phyloP scores from a whole-genome alignment of 2,329 filamentous ascomycete genomes.

The Xylariaceae sp. region DNA sequence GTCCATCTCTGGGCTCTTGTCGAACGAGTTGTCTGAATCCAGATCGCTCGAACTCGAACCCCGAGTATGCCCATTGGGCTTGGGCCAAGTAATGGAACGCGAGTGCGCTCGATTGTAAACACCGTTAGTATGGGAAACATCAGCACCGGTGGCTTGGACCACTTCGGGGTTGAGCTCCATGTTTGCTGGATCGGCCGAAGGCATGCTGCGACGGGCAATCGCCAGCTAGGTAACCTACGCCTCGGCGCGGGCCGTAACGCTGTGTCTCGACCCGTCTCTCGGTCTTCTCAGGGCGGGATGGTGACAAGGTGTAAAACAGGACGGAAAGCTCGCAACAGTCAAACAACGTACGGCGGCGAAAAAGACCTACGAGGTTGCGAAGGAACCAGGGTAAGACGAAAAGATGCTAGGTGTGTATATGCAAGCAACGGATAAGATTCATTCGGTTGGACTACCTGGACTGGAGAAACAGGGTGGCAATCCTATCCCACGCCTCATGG shows the following conservation, averaged over 20 bases:
- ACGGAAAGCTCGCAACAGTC: too few relatives aligned
- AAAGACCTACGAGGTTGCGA: too few relatives aligned
- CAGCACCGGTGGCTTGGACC: constrained; percentile 8
- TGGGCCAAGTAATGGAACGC: constrained; percentile 17
- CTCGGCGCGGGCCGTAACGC: constrained; percentile 8
- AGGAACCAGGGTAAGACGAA: too few relatives aligned
- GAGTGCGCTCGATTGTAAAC: constrained; percentile 11
- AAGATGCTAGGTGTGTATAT: too few relatives aligned
- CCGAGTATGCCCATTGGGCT: constrained; percentile 7
- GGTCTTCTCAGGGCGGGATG: not conserved
- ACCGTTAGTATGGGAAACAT: constrained; percentile 12
- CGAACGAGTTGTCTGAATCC: constrained; percentile 8
- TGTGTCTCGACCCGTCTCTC: constrained; percentile 5
- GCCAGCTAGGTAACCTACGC: constrained; percentile 3
- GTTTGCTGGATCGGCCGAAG: constrained; percentile 11
- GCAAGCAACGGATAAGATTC: too few relatives aligned
- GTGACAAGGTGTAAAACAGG: not conserved
- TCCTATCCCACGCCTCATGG: too few relatives aligned
- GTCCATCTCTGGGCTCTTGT: constrained; percentile 5
- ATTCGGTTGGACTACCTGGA: too few relatives aligned
- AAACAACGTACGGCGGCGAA: too few relatives aligned
- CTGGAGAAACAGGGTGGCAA: too few relatives aligned
- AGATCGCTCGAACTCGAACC: constrained; percentile 15
- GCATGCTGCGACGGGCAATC: constrained; percentile 14
- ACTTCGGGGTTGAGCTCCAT: constrained; percentile 6